phyloP scores from a whole-genome alignment of 164 flowering plant genomes.

The Macadamia tetraphylla region DNA sequence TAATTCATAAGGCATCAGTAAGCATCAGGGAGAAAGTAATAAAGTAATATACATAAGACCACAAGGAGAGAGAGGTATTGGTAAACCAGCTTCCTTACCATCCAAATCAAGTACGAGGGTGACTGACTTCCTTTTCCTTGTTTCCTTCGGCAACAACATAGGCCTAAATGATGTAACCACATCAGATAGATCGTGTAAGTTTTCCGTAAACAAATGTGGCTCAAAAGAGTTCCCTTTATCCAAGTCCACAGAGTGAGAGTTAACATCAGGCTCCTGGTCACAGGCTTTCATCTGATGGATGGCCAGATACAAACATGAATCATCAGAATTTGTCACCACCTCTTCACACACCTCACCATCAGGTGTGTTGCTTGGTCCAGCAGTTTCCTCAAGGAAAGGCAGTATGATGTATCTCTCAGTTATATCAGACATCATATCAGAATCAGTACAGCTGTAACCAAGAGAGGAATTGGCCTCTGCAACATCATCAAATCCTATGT shows the following conservation, averaged over 20 bases:
- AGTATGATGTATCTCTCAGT: constrained; percentile 53
- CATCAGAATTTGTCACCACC: constrained; percentile 27
- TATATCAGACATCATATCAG: constrained; percentile 48
- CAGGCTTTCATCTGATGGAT: constrained; percentile 47
- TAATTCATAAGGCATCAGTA: background rate
- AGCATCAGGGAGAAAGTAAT: background rate
- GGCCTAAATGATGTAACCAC: constrained; percentile 39
- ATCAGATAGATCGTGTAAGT: constrained; percentile 62
- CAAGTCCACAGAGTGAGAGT: constrained; percentile 20
- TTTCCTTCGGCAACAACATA: constrained; percentile 33
- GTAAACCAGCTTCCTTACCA: constrained; percentile 40
- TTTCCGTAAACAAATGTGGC: constrained; percentile 52
- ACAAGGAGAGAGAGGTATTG: background rate
- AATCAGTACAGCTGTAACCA: constrained; percentile 41
- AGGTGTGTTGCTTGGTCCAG: constrained; percentile 26
- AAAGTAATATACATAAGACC: background rate
- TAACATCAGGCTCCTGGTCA: constrained; percentile 36
- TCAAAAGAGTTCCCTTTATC: constrained; percentile 58
- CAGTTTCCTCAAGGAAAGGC: constrained; percentile 60
- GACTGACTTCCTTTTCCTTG: constrained; percentile 42
- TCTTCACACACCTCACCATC: constrained; percentile 34
- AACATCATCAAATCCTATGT: constrained; percentile 25
- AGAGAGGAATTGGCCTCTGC: constrained; percentile 25
- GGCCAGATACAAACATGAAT: constrained; percentile 47
- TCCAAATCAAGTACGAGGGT: constrained; percentile 96